phyloP scores from a whole-genome alignment of 352 stramenopile genomes.

The Blastocystis hominis region DNA sequence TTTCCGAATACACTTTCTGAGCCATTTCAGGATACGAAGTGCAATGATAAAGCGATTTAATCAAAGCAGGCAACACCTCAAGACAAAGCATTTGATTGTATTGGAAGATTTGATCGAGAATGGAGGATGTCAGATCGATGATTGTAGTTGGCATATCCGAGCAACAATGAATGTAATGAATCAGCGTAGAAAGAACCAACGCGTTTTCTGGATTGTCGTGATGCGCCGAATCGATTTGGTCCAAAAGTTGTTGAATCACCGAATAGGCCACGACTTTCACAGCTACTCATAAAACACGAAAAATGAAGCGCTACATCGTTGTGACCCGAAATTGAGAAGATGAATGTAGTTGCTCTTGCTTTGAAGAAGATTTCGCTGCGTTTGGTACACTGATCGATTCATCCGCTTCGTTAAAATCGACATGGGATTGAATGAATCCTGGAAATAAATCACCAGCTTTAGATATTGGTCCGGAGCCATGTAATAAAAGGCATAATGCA shows the following conservation, averaged over 20 bases:
- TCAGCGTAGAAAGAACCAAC: neutral
- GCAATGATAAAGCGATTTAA: constrained; percentile 4
- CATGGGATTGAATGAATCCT: neutral
- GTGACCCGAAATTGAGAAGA: neutral
- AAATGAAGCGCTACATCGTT: neutral
- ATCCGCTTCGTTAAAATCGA: constrained; percentile 10
- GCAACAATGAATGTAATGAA: constrained; percentile 8
- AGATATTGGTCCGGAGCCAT: neutral
- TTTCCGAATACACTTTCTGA: neutral
- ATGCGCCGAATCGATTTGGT: neutral
- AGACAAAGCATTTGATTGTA: neutral
- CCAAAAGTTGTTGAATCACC: neutral
- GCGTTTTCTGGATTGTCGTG: neutral
- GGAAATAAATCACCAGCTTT: neutral
- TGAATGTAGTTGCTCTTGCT: constrained; percentile 41
- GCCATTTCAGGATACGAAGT: neutral
- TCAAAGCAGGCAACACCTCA: neutral
- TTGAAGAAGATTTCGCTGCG: neutral
- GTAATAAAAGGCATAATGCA: constrained; percentile 13
- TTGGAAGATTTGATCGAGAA: neutral
- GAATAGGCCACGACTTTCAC: constrained; percentile 24
- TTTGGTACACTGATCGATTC: neutral
- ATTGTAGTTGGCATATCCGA: constrained; percentile 13
- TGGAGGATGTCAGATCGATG: constrained; percentile 25
- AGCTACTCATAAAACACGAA: neutral